Base-by-base conservation (phyloP, 1,284 basidiomycete genomes). In the Xerocomus cyaneibrunnescens region DNA sequence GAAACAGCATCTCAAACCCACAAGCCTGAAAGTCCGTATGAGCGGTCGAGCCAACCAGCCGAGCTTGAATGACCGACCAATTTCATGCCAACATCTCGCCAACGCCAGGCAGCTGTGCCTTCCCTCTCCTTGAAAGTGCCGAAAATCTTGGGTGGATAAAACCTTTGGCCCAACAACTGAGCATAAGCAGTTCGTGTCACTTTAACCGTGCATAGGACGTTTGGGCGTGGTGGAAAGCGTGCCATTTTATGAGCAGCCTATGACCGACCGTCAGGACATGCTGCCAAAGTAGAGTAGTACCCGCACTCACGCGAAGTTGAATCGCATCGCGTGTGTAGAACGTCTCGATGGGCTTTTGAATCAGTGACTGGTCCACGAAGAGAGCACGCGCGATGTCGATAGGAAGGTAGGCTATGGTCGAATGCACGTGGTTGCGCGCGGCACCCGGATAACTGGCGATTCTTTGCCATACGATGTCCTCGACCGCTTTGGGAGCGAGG, bases 1-100 rank as follows among this genome's bases (percentile, higher is more conserved):
- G 82, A 69, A 89, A 97, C 47, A 95, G 78, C 80, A 97, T 97
- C 73, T 98, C 94, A 59, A 97, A 97, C 0, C 94, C 94, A 57
- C 91, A 92, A 5, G 92, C 85, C 90, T 93, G 60, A 19, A 43
- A 35, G 3, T 38, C 5, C 10, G 31, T 17, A 47, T 59, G 41
- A 44, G 40, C 10, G 3, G 17, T n/a, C 21, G 16, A 41, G 21
- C 5, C 28, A 25, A 46, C 35, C 23, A 3, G 16, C 3, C 42
- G 31, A 37, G 7, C n/a, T 39, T 8, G 7, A 25, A 32, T 31
- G 23, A 40, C 13, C 48, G 57, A 89, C 91, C 48, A 96, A 84
- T 75, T 96, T 97, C 84, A 96, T 90, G 10, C 94, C 94, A 38
- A 91, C 68, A 68, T 93, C 90, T 57, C 81, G 78, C 84, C 89